Conservation (phyloP, 345 rosid genomes). For the Jatropha curcas region DNA sequence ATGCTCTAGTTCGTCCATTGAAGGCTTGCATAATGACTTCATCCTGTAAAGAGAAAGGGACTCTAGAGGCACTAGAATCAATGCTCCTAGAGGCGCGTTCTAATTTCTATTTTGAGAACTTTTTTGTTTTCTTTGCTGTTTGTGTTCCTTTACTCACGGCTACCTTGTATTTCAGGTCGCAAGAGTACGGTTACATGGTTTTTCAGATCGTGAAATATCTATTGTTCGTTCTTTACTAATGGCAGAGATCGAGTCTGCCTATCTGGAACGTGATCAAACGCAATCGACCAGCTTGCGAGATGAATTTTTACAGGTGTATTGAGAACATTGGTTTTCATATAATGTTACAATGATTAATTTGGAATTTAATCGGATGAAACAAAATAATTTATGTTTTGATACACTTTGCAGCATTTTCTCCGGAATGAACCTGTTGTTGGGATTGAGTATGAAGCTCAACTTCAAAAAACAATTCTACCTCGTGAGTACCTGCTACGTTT, state of each 20-base stretch:
- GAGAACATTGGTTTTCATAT: background rate
- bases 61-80: slow-evolving; percentile 76
- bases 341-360: slow-evolving; percentile 1
- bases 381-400: background rate
- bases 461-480: slow-evolving; percentile 83
- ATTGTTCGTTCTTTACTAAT: slow-evolving; percentile 75
- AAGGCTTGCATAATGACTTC: slow-evolving; percentile 84
- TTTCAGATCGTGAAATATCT: slow-evolving; percentile 87
- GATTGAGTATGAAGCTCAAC: slow-evolving; percentile 84
- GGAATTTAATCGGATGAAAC: slow-evolving; percentile 6
- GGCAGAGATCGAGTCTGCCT: slow-evolving; percentile 93
- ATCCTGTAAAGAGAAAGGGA: slow-evolving; percentile 80
- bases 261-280: slow-evolving; percentile 91
- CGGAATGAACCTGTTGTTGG: slow-evolving; percentile 83
- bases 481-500: slow-evolving; percentile 50
- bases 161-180: slow-evolving; percentile 61
- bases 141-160: background rate
- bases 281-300: slow-evolving; percentile 86
- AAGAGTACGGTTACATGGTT: slow-evolving; percentile 84
- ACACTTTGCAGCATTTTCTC: slow-evolving; percentile 67
- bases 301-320: slow-evolving; percentile 77
- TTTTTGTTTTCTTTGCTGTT: slow-evolving; percentile 9
- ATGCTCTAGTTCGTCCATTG: slow-evolving; percentile 66
- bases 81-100: slow-evolving; percentile 76
- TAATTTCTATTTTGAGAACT: slow-evolving; percentile 9